Percentiles rank a stretch among this genome's conserved stretches.
Conservation (phyloP, 805 yeast species). For the Kuraishia ogatae region DNA sequence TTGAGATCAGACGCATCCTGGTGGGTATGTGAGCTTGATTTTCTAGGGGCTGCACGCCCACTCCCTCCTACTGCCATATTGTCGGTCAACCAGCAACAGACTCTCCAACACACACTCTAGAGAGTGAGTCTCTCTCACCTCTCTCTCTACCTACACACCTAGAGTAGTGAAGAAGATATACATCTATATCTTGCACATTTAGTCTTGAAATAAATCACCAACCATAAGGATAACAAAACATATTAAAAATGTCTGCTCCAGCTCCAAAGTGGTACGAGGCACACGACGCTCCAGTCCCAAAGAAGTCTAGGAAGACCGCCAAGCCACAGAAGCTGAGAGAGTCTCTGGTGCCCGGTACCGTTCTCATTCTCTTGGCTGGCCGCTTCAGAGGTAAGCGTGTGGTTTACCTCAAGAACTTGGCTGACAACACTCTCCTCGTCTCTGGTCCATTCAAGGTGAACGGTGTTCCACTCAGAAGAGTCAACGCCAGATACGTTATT, state of each 20-base stretch:
- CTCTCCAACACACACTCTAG: not conserved
- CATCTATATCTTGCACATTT: not conserved
- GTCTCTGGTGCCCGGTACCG: constrained; percentile 96
- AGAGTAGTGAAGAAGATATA: not conserved
- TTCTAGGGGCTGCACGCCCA: not conserved
- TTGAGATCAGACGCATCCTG: not conserved
- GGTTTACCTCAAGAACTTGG: constrained; percentile 92
- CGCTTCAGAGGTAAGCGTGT: constrained; percentile 99
- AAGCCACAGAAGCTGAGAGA: constrained; percentile 95
- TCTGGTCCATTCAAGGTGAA: constrained; percentile 99
- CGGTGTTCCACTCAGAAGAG: constrained; percentile 99
- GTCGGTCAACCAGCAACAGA: not conserved
- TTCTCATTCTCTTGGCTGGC: constrained; percentile 94
- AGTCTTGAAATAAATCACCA: not conserved
- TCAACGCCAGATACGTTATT: constrained; percentile 96
- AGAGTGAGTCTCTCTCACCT: not conserved
- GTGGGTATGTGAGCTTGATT: not conserved
- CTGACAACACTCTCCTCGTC: constrained; percentile 95
- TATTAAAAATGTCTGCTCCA: constrained; percentile 19
- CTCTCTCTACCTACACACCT: not conserved
- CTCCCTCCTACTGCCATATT: not conserved
- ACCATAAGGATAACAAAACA: not conserved
- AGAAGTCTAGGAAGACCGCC: constrained; percentile 82
- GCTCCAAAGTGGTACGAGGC: constrained; percentile 95
- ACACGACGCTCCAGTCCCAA: constrained; percentile 82